Evolutionary conservation across 257 asterid species (phyloP), one percentile per base, ranked within the genome.

Genomic region (Petunia axillaris): DNA sequence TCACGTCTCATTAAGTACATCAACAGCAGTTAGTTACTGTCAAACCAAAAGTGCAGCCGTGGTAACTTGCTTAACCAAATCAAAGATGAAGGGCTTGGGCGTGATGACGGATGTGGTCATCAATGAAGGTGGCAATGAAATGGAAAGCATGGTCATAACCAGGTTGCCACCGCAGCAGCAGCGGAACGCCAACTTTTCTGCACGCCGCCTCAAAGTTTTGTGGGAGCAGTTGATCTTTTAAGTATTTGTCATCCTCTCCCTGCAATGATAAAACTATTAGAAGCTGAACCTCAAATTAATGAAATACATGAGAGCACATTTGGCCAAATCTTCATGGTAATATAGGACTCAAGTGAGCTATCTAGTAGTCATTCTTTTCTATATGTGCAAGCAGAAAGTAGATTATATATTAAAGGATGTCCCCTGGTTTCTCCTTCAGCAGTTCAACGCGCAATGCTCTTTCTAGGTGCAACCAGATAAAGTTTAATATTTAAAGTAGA

Each of bases 121-220:
- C 99, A 2, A 95, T 86, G 78, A 95, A 95, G 76, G 97, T 88
- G 53, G 97, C 83, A 3, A 95, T 91, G 89, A 90, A 93, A 81
- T 80, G 88, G 90, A 89, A 95, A 35, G 99, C 93, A 90, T 95
- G 99, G 75, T 95, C 99, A 38, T 93, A 95, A 79, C 99, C 99
- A 37, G 97, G 95, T 75, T 92, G 99, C 87, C 88, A 64, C 52
- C 97, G 89, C 75, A 95, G 79, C 71, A 89, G 82, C 36, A 93
- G 85, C 25, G 98, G 98, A 76, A 82, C 94, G 6, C 82, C 86
- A 11, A 77, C 88, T 81, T 89, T 86, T 50, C 85, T 81, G 86
- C 99, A 93, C 15, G 97, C 97, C 85, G 92, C 99, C 83, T 86
- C 97, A 40, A 95, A 92, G 78, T 87, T 92, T 66, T 90, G 83